These are phyloP conservation scores for Desmodesmus armatus DNA, from an alignment of 139 green algal genomes.

Conservation along the genomic window DNA sequence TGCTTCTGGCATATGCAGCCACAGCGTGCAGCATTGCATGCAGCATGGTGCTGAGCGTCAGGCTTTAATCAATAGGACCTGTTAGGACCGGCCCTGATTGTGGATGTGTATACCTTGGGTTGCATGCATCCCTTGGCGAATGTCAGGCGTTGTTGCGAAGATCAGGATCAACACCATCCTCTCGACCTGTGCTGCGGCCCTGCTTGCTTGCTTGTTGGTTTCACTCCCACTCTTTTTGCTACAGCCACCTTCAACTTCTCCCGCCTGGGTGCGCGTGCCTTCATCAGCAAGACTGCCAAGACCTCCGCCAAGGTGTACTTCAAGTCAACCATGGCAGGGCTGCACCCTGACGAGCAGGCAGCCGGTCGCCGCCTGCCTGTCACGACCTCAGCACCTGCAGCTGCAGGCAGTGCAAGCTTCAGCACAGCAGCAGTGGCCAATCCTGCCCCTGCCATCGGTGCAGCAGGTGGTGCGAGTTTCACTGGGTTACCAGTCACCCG, in stretches of 20 bases:
- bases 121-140: no score
- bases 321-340: constrained; percentile 36
- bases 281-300: constrained; percentile 47
- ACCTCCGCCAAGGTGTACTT: constrained; percentile 39
- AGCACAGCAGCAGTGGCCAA: not conserved
- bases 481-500: not conserved
- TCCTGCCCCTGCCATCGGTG: not conserved
- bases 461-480: not conserved
- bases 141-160: no score
- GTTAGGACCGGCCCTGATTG: no score
- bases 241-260: constrained; percentile 39
- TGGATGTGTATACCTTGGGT: no score
- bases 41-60: no score
- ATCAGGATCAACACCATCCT: no score
- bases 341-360: constrained; percentile 26
- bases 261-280: constrained; percentile 41
- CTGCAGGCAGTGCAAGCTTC: not conserved
- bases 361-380: not conserved
- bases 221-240: no score
- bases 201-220: no score
- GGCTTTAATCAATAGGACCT: no score
- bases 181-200: no score
- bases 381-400: not conserved
- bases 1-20: no score
- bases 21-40: no score